Evolutionary conservation across 495 filamentous ascomycete genomes (phyloP).

Genomic region (Endocarpon pusillum): DNA sequence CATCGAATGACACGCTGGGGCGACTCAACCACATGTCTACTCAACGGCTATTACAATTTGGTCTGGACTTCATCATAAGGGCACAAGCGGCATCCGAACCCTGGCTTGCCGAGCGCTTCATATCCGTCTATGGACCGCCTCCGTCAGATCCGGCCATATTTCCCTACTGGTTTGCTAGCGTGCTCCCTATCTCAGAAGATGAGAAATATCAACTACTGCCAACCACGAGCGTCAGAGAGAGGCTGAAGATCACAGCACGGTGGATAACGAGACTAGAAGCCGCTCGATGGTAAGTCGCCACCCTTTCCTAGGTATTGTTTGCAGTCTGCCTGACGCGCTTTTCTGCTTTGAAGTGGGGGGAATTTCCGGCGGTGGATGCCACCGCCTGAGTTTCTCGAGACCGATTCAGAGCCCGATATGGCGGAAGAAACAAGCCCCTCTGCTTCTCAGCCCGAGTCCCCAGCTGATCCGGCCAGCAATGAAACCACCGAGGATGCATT

Average conservation of each 20-base stretch:
- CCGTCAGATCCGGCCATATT: slow-evolving; percentile 61
- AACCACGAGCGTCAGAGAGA: slow-evolving; percentile 57
- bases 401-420: slow-evolving; percentile 17
- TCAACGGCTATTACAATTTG: slow-evolving; percentile 42
- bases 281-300: slow-evolving; percentile 46
- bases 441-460: not conserved
- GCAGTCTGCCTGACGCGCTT: slow-evolving; percentile 4
- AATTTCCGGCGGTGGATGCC: not conserved
- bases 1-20: slow-evolving; percentile 6
- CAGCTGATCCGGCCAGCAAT: slow-evolving; percentile 1
- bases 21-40: slow-evolving; percentile 50
- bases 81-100: slow-evolving; percentile 47
- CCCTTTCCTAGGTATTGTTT: slow-evolving; percentile 6
- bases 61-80: slow-evolving; percentile 45
- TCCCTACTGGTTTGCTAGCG: slow-evolving; percentile 81
- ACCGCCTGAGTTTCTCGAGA: slow-evolving; percentile 11
- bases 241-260: slow-evolving; percentile 57
- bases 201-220: slow-evolving; percentile 63
- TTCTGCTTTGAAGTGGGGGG: slow-evolving; percentile 7
- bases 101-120: slow-evolving; percentile 55
- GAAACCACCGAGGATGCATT: not conserved
- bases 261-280: slow-evolving; percentile 64
- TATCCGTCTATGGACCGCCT: slow-evolving; percentile 58
- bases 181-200: slow-evolving; percentile 56
- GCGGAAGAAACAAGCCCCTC: slow-evolving; percentile 1